These are phyloP conservation scores for Diplotaxis tenuifolia DNA, from an alignment of 345 rosid species.

Conservation along the genomic window DNA sequence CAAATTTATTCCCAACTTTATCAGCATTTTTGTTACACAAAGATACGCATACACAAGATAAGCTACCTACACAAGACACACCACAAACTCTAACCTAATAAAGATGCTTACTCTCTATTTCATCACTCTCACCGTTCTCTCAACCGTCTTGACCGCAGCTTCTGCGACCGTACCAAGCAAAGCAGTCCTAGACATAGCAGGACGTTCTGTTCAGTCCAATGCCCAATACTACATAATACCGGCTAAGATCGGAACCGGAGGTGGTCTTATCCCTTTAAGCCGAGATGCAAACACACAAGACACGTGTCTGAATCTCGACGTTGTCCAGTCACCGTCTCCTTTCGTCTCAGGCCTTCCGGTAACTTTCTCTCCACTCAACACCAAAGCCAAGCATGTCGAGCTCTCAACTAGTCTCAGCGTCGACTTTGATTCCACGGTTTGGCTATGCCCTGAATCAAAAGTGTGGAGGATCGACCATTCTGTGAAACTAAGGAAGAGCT, in stretches of 20 bases:
- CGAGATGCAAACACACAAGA: conserved; percentile 11
- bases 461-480: conserved; percentile 28
- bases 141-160: conserved; percentile 7
- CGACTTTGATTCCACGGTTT: conserved; percentile 26
- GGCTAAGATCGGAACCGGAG: conserved; percentile 32
- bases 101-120: conserved; percentile 21
- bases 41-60: conserved; percentile 2
- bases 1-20: not conserved
- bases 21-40: conserved; percentile 8
- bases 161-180: not conserved
- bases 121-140: conserved; percentile 13
- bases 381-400: conserved; percentile 18
- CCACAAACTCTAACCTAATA: conserved; percentile 10
- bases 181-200: conserved; percentile 21
- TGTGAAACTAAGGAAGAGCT: conserved; percentile 19
- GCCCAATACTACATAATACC: conserved; percentile 35
- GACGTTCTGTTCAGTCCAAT: conserved; percentile 11
- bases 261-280: conserved; percentile 29
- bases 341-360: conserved; percentile 33
- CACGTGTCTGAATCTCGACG: conserved; percentile 25
- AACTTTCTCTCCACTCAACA: conserved; percentile 12
- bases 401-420: conserved; percentile 22
- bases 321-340: conserved; percentile 28
- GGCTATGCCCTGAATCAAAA: conserved; percentile 30
- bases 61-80: conserved; percentile 5